Base-by-base conservation (phyloP, 2,329 filamentous ascomycete genomes). In the Fusarium globosum region DNA sequence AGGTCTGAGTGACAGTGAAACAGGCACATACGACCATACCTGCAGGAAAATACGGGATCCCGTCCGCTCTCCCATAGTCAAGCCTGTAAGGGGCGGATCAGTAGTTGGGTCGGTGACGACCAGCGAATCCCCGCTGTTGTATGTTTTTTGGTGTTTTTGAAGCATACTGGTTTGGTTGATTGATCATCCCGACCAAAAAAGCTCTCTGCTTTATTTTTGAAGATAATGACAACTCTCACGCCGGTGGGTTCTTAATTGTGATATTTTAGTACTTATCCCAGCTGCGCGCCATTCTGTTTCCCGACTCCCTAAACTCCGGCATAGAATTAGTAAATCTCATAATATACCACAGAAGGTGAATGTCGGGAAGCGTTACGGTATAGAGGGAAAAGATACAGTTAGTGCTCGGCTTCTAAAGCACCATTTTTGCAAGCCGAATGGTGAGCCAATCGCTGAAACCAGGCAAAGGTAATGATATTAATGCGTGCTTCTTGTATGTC, bases 281-380 rank as follows among this genome's bases (percentile, higher is more conserved):
- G 20, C 12, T 30, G 10, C 14, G 20, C 14, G 20, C 20, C 4
- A 26, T 46, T 28, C 8, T 21, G 20, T 30, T 23, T 30, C 20
- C 36, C 20, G 3, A 39, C 26, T 30, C n/a, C 13, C 6, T 11
- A 23, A 18, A 85, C 78, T 6, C 84, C 73, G 7, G 84, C 78
- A 3, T 81, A 82, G 45, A 84, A 82, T 82, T 82, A 85, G 55
- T 85, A 82, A 6, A 84, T 73, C 2, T 79, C 65, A 42, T 82
- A 80, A 78, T 1, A 28, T 80, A 79, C 79, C 78, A 81, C 6
- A 81, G 75, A 20, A 81, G 75, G 20, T 81, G 65, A 0, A 72
- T 69, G 4, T 56, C 73, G 0, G 79, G 79, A 5, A 77, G 70
- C 18, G 79, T 68, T 20, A 80, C 30, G 2, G 76, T 69, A 8